Evolutionary conservation across 495 filamentous ascomycete genomes (phyloP).

Genomic region (Tuber melanosporum): DNA sequence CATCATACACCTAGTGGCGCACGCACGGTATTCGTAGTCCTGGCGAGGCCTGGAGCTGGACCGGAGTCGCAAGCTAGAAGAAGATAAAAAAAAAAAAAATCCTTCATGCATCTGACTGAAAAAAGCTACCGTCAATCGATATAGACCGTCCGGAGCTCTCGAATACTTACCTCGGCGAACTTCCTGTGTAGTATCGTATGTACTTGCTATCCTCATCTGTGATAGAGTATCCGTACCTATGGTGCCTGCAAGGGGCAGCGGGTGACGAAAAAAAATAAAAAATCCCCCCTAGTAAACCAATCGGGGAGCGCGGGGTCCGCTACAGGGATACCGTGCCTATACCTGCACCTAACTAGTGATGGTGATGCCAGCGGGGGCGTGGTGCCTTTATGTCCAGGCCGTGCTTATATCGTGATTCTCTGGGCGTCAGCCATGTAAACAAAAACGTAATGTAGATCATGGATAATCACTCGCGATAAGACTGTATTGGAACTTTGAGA

Average conservation of each 20-base stretch:
- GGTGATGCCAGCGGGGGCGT: no score
- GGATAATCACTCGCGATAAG: background rate
- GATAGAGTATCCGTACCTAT: no score
- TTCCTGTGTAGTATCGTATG: background rate
- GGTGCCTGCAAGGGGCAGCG: no score
- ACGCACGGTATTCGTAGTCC: no score
- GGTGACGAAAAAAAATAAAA: no score
- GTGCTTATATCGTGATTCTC: background rate
- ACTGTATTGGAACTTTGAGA: background rate
- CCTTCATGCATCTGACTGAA: background rate
- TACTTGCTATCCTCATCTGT: background rate
- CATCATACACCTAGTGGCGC: no score
- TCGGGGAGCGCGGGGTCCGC: no score
- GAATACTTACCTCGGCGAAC: background rate
- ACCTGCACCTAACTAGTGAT: no score
- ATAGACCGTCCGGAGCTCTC: background rate
- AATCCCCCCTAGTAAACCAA: no score
- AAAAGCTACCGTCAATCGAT: background rate
- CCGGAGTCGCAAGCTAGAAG: no score
- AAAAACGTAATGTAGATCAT: background rate
- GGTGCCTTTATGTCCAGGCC: fast-evolving
- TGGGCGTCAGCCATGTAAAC: background rate
- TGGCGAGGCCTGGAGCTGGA: no score
- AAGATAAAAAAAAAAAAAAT: background rate
- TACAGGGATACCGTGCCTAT: no score